These are phyloP conservation scores for Aureobasidium sp. DNA, from an alignment of 2,329 filamentous ascomycete species.

Conservation along the genomic window DNA sequence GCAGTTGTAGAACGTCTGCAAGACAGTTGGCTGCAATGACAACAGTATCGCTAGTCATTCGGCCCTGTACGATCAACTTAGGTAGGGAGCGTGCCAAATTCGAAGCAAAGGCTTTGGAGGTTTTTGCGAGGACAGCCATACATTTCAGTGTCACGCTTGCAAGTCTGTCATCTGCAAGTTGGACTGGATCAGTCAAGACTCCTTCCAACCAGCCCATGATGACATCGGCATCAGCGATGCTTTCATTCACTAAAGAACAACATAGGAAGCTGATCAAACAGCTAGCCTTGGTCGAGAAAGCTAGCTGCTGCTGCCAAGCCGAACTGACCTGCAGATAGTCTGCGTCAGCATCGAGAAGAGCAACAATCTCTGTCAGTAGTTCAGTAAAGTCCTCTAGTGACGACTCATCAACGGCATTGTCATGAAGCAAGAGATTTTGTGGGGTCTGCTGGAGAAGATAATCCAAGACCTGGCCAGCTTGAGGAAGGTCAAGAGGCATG, in stretches of 20 bases:
- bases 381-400: conserved; percentile 52
- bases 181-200: conserved; percentile 65
- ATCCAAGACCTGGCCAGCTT: conserved; percentile 61
- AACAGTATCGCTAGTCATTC: conserved; percentile 60
- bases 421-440: background rate
- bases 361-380: conserved; percentile 74
- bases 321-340: conserved; percentile 86
- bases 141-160: conserved; percentile 72
- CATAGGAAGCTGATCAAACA: conserved; percentile 78
- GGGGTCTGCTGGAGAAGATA: conserved; percentile 27
- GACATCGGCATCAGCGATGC: conserved; percentile 67
- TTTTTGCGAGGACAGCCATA: conserved; percentile 71
- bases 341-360: conserved; percentile 75
- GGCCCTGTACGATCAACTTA: conserved; percentile 78
- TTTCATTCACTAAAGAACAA: conserved; percentile 73
- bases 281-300: conserved; percentile 76
- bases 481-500: conserved; percentile 51
- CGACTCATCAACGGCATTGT: background rate
- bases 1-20: conserved; percentile 67
- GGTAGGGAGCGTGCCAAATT: conserved; percentile 71
- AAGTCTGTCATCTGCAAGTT: conserved; percentile 73
- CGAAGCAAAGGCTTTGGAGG: conserved; percentile 64
- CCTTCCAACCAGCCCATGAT: conserved; percentile 82
- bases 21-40: conserved; percentile 75
- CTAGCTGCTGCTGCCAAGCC: conserved; percentile 75